Percentiles rank a stretch among this genome's conserved stretches.
Evolutionary conservation across 2,329 filamentous ascomycete genomes (phyloP).

Genomic region (Nigrograna mackinnonii): DNA sequence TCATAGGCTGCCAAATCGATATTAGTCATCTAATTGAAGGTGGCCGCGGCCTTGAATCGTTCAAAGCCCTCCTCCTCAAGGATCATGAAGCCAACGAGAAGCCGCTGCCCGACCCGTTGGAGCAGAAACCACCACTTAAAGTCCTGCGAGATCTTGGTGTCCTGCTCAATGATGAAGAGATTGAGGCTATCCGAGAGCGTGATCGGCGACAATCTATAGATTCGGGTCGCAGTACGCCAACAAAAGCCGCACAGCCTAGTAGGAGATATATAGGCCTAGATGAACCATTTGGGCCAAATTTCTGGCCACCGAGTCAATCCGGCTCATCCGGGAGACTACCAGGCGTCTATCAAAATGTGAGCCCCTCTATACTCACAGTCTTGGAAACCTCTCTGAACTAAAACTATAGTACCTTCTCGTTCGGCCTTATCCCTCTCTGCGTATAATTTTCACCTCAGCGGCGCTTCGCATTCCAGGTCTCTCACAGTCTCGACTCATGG

Average conservation of each 20-base stretch:
- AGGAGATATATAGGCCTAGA: slow-evolving; percentile 39
- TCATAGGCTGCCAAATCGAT: slow-evolving; percentile 72
- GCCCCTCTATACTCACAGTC: slow-evolving; percentile 15
- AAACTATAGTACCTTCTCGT: slow-evolving; percentile 47
- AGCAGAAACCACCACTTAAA: slow-evolving; percentile 20
- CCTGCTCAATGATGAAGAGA: slow-evolving; percentile 39
- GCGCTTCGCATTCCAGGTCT: slow-evolving; percentile 50
- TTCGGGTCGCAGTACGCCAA: slow-evolving; percentile 61
- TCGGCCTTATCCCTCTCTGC: slow-evolving; percentile 49
- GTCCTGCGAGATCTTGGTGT: slow-evolving; percentile 26
- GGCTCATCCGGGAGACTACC: slow-evolving; percentile 43
- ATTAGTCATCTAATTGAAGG: slow-evolving; percentile 69
- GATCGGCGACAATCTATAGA: slow-evolving; percentile 58
- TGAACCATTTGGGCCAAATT: slow-evolving; percentile 24
- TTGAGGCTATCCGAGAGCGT: slow-evolving; percentile 60
- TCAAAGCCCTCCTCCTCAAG: slow-evolving; percentile 51
- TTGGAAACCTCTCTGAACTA: neutral
- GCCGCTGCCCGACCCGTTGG: slow-evolving; percentile 3
- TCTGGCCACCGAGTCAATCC: slow-evolving; percentile 36
- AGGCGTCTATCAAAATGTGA: slow-evolving; percentile 61
- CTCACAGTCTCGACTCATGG: slow-evolving; percentile 47
- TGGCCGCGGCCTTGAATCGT: slow-evolving; percentile 64
- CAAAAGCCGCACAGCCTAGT: slow-evolving; percentile 46
- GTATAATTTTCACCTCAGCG: slow-evolving; percentile 51
- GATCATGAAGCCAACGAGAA: slow-evolving; percentile 14